Conservation (phyloP, 225 moss, liverwort and hornwort species). For the Sphagnum contortum region DNA sequence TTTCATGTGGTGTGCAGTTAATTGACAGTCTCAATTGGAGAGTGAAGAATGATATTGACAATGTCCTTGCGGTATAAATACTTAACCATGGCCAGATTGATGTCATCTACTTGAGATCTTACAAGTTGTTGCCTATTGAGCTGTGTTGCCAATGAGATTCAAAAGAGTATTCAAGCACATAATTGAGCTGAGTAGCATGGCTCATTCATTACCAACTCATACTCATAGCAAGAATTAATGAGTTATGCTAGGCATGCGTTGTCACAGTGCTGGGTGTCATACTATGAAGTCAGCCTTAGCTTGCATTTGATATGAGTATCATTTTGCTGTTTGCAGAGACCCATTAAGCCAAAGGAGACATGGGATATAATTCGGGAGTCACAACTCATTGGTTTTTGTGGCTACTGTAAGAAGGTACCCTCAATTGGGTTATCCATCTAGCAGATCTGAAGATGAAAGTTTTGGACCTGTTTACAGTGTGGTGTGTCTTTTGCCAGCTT, state of each 20-base stretch:
- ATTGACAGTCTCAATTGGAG: conserved; percentile 78
- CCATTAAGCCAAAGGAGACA: conserved; percentile 58
- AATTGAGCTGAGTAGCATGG: too few species aligned
- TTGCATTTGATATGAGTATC: conserved; percentile 1
- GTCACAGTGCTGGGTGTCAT: too few species aligned
- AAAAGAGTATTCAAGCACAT: too few species aligned
- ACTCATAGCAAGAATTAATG: too few species aligned
- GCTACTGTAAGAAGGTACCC: conserved; percentile 73
- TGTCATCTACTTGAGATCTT: background rate
- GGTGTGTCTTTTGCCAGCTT: background rate
- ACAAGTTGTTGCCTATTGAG: background rate
- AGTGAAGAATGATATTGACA: conserved; percentile 73
- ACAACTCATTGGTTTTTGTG: conserved; percentile 83
- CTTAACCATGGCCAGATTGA: background rate
- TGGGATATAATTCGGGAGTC: conserved; percentile 56
- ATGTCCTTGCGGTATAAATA: conserved; percentile 59
- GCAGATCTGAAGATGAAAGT: background rate
- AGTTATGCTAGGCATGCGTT: too few species aligned
- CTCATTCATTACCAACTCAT: too few species aligned
- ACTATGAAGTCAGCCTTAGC: background rate
- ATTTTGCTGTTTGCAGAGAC: conserved; percentile 35
- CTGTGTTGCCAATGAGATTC: background rate
- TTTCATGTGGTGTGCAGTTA: conserved; percentile 43
- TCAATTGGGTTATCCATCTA: background rate
- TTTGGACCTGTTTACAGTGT: too few species aligned